Base-by-base conservation (phyloP, 2,329 filamentous ascomycete species). In the Nemania sp. region DNA sequence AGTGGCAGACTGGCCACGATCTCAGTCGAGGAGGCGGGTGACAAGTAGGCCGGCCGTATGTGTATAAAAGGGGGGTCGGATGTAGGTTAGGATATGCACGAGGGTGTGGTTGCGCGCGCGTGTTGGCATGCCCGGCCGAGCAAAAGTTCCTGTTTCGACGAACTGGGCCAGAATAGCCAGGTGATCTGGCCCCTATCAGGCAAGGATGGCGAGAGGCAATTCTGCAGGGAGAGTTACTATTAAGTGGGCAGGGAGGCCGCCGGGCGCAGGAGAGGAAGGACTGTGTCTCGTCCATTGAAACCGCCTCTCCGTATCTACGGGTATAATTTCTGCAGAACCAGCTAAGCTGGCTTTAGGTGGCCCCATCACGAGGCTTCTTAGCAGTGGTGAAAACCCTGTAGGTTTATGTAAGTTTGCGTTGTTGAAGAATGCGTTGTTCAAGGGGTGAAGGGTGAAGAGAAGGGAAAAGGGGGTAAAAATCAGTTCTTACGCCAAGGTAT, bases 381-480 rank as follows among this genome's bases (percentile, higher is more conserved):
- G 66, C 65, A 2, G 65, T 68, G 2, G 65, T 68, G 34, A 68
- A 66, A 22, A 67, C 59, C 17, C 66, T 68, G 36, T 30, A 12
- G 24, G 22, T 39, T 36, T 7, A 11, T 36, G 42, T 62, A 7
- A 61, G 52, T 57, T 40, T 4, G 20, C 17, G 14, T 20, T 19
- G 19, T 30, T 24, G 23, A 36, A 22, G 11, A 9, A 23, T 15
- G 12, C 17, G 4, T 33, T n/a, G 33, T 3, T 2, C 9, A 19
- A 8, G 15, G 8, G 9, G 17, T 22, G 20, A 20, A 39, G 20
- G 11, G n/a, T 28, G 36, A 40, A 22, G 8, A 12, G 22, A 15
- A 20, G 15, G 8, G 31, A 12, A 11, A 8, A n/a, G 6, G 28
- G 22, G 5, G 6, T 3, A 40, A 42, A 30, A 14, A 4, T n/a